Conservation (phyloP, 2,329 filamentous ascomycete species). For the Hymenoscyphus fructigenus region DNA sequence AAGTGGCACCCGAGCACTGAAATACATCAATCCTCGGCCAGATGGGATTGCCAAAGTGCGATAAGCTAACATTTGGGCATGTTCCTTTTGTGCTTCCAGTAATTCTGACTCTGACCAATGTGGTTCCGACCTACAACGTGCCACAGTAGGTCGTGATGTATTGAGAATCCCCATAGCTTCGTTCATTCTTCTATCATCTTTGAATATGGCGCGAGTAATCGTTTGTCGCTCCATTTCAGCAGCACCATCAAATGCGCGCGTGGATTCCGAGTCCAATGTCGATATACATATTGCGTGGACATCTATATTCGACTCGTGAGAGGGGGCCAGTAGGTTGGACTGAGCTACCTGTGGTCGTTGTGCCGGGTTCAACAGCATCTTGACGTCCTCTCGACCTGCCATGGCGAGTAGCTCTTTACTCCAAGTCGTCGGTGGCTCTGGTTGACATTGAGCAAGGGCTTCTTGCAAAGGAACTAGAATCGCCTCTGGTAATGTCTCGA, state of each 20-base stretch:
- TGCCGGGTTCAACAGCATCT: conserved; percentile 57
- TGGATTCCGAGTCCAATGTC: conserved; percentile 55
- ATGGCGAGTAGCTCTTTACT: conserved; percentile 67
- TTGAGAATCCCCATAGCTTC: conserved; percentile 86
- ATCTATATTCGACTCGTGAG: conserved; percentile 70
- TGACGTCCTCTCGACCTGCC: conserved; percentile 80
- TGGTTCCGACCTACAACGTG: conserved; percentile 73
- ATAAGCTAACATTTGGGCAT: conserved; percentile 82
- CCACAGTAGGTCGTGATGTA: conserved; percentile 74
- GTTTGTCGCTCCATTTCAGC: conserved; percentile 81
- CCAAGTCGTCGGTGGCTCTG: conserved; percentile 79
- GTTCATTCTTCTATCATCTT: conserved; percentile 83
- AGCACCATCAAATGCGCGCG: conserved; percentile 69
- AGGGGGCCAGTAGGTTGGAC: conserved; percentile 43
- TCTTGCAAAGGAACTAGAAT: conserved; percentile 80
- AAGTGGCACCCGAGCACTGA: conserved; percentile 80
- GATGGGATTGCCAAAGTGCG: conserved; percentile 86
- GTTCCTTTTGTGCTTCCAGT: conserved; percentile 86
- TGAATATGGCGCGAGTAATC: conserved; percentile 84
- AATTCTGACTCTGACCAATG: conserved; percentile 84
- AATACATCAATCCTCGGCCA: conserved; percentile 85
- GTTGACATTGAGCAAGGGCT: conserved; percentile 79
- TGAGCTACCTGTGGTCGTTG: conserved; percentile 35
- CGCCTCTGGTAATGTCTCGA: conserved; percentile 84
- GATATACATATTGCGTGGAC: conserved; percentile 74